Base-by-base conservation (phyloP, 2,329 filamentous ascomycete genomes). In the Xylariaceae sp. region DNA sequence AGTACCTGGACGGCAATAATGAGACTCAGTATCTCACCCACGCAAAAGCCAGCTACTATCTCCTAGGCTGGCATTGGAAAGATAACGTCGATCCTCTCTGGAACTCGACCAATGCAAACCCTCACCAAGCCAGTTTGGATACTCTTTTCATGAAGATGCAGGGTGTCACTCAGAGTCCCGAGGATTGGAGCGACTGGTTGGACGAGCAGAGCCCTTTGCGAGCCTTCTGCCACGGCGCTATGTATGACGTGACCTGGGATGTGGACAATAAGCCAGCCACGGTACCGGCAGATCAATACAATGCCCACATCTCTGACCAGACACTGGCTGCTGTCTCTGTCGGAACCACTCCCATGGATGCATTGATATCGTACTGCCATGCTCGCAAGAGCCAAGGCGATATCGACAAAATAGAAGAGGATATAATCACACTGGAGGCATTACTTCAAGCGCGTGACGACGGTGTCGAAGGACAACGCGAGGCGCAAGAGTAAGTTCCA, bases 281-380 rank as follows among this genome's bases (percentile, higher is more conserved):
- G 0, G 58, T 68, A 0, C 71, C 68, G 0, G 72, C 72, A 0
- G 67, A 75, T 36, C 36, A 54, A 0, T 63, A 55, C n/a, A 26
- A 36, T 37, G 32, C 18, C 2, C 47, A 45, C 9, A 58, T 70
- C 3, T 55, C 57, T 0, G 51, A 65, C 12, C 57, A 58, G 16
- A 56, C 36, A 7, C 39, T 41, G 3, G 21, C 57, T 5, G 61
- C 67, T 0, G 41, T 71, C 0, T 61, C 72, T 0, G 62, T 75
- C 0, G 73, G 74, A 0, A 72, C 69, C 0, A 72, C 71, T 1
- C 68, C 72, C 2, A 64, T 74, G 53, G 73, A 75, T 43, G 64
- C 72, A 0, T 16, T 76, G 2, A 39, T 74, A 0, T 56, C 71
- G 0, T 75, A 73, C 49, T 59, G 67, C 22, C 21, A 52, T 5